A percentile compares a stretch with the other conserved stretches of the same genome.
Evolutionary conservation across 2,329 filamentous ascomycete species (phyloP).

Genomic region (Apiospora kogelbergensis): DNA sequence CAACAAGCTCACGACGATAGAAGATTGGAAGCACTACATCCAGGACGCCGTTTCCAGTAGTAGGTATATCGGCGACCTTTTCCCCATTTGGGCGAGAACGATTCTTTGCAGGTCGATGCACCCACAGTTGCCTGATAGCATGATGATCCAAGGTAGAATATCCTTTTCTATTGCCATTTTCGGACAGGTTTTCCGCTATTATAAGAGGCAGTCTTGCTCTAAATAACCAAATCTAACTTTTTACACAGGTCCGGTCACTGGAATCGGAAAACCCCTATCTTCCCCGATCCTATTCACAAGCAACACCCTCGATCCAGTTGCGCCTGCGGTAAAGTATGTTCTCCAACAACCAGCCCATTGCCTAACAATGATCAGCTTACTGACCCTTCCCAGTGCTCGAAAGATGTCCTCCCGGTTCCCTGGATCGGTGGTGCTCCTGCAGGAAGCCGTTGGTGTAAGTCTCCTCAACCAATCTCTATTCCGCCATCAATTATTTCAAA

Average conservation of each 20-base stretch:
- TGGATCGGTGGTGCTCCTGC: slow-evolving; percentile 29
- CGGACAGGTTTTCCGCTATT: too few relatives aligned
- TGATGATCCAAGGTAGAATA: slow-evolving; percentile 26
- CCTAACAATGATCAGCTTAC: not conserved
- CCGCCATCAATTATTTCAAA: not conserved
- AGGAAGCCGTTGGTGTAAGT: slow-evolving; percentile 36
- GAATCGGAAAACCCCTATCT: too few relatives aligned
- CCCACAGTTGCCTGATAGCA: slow-evolving; percentile 29
- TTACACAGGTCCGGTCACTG: too few relatives aligned
- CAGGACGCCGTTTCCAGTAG: slow-evolving; percentile 27
- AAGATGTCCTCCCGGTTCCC: slow-evolving; percentile 30
- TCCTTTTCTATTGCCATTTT: too few relatives aligned
- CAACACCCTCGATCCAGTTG: slow-evolving; percentile 39
- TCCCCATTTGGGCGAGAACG: slow-evolving; percentile 23
- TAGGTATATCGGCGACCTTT: slow-evolving; percentile 33
- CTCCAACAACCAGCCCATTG: too few relatives aligned
- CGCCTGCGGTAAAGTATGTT: slow-evolving; percentile 31
- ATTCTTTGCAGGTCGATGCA: slow-evolving; percentile 27
- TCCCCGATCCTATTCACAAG: slow-evolving; percentile 40
- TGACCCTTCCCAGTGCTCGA: slow-evolving; percentile 24
- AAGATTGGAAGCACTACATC: slow-evolving; percentile 25
- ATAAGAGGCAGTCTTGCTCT: too few relatives aligned
- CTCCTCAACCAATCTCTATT: not conserved
- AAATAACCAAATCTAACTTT: too few relatives aligned
- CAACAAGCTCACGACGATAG: slow-evolving; percentile 29